These are phyloP conservation scores for Mortierella sp. DNA, from an alignment of 371 early-diverging fungal genomes.

Conservation along the genomic window DNA sequence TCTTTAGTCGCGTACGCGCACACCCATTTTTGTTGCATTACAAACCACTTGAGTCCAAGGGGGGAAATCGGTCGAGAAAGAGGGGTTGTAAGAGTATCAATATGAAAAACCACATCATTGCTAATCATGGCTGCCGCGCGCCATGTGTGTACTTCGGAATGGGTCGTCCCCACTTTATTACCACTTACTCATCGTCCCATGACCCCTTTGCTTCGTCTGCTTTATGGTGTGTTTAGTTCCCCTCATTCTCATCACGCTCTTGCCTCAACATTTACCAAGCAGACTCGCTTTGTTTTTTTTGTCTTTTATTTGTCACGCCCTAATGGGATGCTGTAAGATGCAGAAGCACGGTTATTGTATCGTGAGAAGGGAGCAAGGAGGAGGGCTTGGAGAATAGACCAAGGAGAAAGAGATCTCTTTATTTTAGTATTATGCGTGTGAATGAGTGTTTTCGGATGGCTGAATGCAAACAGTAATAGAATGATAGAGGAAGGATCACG, in stretches of 20 bases:
- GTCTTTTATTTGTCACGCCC: neutral
- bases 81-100: no score
- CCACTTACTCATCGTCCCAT: neutral
- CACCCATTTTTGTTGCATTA: no score
- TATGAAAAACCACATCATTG: conserved; percentile 2
- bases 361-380: neutral
- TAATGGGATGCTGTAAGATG: neutral
- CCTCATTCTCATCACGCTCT: neutral
- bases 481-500: neutral
- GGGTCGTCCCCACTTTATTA: neutral
- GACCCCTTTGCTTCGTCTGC: neutral
- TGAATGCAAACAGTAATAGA: neutral
- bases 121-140: neutral
- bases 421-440: neutral
- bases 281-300: neutral
- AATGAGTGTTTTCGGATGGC: neutral
- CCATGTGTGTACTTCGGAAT: neutral
- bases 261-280: neutral
- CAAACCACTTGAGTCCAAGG: no score
- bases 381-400: neutral
- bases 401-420: neutral
- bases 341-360: neutral
- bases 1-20: no score
- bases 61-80: no score
- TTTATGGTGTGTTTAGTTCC: neutral